Evolutionary conservation across 148 eudicot genomes (phyloP).

Genomic region (Chenopodium album): DNA sequence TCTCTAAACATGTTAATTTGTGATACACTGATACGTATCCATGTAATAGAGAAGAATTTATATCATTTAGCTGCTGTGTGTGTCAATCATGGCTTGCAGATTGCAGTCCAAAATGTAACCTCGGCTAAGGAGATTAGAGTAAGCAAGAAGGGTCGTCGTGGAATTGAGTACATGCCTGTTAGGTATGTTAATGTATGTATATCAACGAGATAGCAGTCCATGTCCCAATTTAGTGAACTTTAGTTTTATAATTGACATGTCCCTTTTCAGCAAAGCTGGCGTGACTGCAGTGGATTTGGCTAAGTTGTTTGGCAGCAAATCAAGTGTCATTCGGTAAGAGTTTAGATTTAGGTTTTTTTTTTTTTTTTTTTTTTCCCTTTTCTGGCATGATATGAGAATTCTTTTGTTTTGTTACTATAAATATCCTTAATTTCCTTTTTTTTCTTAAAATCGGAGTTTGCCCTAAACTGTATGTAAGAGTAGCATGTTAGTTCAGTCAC

Average conservation of each 20-base stretch:
- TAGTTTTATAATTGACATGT: background rate
- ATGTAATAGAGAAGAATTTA: background rate
- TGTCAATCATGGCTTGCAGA: conserved; percentile 40
- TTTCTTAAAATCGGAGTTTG: background rate
- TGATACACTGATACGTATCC: background rate
- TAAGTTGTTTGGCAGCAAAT: conserved; percentile 82
- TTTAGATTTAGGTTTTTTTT: background rate
- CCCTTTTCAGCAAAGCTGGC: conserved; percentile 63
- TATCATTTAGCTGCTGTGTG: background rate
- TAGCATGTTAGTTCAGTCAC: background rate
- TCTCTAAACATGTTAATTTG: conserved; percentile 1
- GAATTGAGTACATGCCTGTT: conserved; percentile 52
- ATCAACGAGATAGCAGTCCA: background rate
- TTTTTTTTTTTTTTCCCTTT: background rate
- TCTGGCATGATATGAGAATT: background rate
- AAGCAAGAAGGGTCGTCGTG: conserved; percentile 80
- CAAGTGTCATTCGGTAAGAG: conserved; percentile 81
- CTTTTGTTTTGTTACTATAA: background rate
- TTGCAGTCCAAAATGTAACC: conserved; percentile 83
- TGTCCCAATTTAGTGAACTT: background rate
- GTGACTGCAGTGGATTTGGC: conserved; percentile 75
- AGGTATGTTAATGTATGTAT: conserved; percentile 41
- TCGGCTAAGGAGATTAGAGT: conserved; percentile 74
- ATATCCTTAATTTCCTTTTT: background rate
- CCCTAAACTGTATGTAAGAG: background rate